Evolutionary conservation across 2,329 filamentous ascomycete genomes (phyloP).

Genomic region (Botrytis byssoidea): DNA sequence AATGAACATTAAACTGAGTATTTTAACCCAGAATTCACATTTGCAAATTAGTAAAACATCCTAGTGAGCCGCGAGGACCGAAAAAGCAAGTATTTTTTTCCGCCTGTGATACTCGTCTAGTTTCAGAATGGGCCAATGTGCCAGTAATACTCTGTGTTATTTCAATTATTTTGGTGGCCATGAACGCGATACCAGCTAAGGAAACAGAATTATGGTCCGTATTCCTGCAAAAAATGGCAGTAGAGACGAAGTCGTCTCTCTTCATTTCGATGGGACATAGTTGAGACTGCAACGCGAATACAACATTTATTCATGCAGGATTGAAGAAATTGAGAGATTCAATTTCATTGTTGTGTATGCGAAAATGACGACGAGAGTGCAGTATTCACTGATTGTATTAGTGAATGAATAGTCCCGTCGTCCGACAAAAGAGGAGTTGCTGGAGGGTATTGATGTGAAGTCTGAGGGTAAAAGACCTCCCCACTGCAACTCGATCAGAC

Average conservation of each 20-base stretch:
- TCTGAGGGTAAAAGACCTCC: not conserved
- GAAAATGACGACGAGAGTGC: not conserved
- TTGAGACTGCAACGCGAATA: conserved; percentile 2
- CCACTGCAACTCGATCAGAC: not conserved
- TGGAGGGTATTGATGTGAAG: not conserved
- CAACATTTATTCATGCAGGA: not conserved
- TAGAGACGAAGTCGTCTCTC: not conserved
- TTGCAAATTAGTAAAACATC: not conserved
- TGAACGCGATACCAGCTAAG: not conserved
- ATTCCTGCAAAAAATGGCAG: not conserved
- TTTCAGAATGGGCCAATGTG: not conserved
- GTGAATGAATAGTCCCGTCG: not conserved
- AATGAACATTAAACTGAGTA: not conserved
- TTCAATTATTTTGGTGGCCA: not conserved
- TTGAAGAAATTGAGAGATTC: not conserved
- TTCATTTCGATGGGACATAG: not conserved
- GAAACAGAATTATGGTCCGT: not conserved
- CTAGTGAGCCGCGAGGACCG: conserved; percentile 3
- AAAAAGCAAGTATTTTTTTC: not conserved
- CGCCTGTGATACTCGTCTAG: conserved; percentile 9
- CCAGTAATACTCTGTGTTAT: not conserved
- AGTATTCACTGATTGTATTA: not conserved
- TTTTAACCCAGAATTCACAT: not conserved
- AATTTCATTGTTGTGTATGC: not conserved
- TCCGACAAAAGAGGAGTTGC: not conserved